Conservation (phyloP, 305 asterid species). For the Solanum hybrid region DNA sequence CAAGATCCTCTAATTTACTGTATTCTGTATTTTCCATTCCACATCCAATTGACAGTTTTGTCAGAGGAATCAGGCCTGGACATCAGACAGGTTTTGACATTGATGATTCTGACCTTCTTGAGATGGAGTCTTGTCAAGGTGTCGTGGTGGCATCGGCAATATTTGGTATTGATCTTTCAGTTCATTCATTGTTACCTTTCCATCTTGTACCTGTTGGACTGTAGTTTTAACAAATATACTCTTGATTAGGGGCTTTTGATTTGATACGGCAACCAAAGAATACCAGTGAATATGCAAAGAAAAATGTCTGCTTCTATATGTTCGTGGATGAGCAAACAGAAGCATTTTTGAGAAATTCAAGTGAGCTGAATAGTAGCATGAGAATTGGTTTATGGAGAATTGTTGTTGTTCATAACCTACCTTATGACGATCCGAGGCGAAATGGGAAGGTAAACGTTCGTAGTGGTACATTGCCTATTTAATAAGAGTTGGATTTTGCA, state of each 20-base stretch:
- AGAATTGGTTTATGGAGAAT: slow-evolving; percentile 76
- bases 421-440: slow-evolving; percentile 76
- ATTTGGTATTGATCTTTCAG: slow-evolving; percentile 46
- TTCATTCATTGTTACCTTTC: neutral
- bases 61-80: slow-evolving; percentile 70
- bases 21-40: neutral
- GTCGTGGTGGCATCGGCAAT: slow-evolving; percentile 86
- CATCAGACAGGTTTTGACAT: slow-evolving; percentile 73
- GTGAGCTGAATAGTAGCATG: slow-evolving; percentile 46
- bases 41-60: slow-evolving; percentile 37
- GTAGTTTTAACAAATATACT: slow-evolving; percentile 6
- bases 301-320: slow-evolving; percentile 70
- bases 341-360: slow-evolving; percentile 43
- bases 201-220: neutral
- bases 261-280: slow-evolving; percentile 71
- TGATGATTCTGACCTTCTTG: slow-evolving; percentile 65
- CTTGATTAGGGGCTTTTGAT: slow-evolving; percentile 64
- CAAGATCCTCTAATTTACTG: neutral
- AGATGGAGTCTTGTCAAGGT: slow-evolving; percentile 73
- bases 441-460: slow-evolving; percentile 61
- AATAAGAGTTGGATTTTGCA: neutral
- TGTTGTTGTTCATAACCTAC: slow-evolving; percentile 68
- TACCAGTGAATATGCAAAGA: slow-evolving; percentile 52
- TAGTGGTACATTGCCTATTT: neutral
- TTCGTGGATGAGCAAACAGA: slow-evolving; percentile 79